Evolutionary conservation across 2,329 filamentous ascomycete species (phyloP).

Genomic region (Alternaria longipes): DNA sequence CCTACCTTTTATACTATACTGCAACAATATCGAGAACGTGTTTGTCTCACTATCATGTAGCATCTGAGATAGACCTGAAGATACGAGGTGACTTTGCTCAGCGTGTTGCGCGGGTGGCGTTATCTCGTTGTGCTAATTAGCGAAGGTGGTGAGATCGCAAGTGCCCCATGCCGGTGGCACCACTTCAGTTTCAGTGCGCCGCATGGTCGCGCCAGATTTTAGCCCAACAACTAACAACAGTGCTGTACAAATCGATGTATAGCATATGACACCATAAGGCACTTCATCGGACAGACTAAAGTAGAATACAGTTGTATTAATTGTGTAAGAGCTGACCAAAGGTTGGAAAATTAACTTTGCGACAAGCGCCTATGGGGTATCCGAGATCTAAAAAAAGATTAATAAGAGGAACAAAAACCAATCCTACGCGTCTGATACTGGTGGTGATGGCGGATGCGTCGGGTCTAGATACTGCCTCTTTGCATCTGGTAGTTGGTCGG

Average conservation of each 20-base stretch:
- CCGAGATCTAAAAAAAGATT: neutral
- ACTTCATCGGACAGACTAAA: neutral
- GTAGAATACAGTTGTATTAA: neutral
- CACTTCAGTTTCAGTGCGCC: slow-evolving; percentile 3
- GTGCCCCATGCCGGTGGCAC: slow-evolving; percentile 1
- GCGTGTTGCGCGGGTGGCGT: neutral
- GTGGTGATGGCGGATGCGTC: slow-evolving; percentile 37
- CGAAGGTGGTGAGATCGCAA: slow-evolving; percentile 13
- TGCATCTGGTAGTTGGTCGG: slow-evolving; percentile 23
- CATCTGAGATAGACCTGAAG: neutral
- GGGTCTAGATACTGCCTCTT: slow-evolving; percentile 31
- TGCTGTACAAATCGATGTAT: neutral
- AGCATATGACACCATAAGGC: neutral
- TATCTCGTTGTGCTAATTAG: slow-evolving; percentile 1
- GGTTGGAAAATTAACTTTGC: neutral
- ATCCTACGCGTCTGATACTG: slow-evolving; percentile 35
- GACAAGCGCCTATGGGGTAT: neutral
- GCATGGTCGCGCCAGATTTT: neutral
- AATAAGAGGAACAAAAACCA: neutral
- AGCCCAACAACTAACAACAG: neutral
- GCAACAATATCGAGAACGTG: neutral
- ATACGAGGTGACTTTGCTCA: neutral
- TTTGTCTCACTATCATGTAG: neutral
- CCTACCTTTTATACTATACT: slow-evolving; percentile 1
- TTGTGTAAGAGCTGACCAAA: neutral